A percentile compares a stretch with the other conserved stretches of the same genome.
Evolutionary conservation across 2,329 filamentous ascomycete species (phyloP).

Genomic region (Sporothrix phasma): DNA sequence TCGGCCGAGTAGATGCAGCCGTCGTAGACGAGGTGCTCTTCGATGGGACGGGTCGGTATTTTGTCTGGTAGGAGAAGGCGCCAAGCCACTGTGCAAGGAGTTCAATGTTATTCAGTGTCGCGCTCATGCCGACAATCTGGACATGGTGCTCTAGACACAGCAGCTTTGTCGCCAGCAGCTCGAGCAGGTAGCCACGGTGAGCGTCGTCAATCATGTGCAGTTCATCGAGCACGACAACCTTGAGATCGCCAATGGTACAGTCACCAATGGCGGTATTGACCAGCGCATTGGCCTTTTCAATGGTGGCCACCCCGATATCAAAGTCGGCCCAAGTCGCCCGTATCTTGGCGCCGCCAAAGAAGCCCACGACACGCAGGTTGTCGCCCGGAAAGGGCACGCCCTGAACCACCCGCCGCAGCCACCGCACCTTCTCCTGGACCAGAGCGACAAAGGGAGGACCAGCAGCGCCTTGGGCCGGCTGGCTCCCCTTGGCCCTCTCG

Average conservation of each 20-base stretch:
- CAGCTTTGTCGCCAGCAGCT: conserved; percentile 64
- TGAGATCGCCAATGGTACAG: conserved; percentile 52
- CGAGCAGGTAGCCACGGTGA: conserved; percentile 63
- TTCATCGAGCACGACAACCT: conserved; percentile 63
- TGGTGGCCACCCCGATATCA: conserved; percentile 69
- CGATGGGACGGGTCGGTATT: conserved; percentile 63
- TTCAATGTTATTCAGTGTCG: conserved; percentile 63
- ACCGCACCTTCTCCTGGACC: conserved; percentile 69
- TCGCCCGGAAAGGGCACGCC: conserved; percentile 41
- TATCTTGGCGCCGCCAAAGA: conserved; percentile 64
- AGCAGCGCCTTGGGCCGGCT: conserved; percentile 52
- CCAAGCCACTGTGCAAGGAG: conserved; percentile 60
- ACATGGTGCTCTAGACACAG: conserved; percentile 56
- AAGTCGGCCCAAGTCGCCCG: conserved; percentile 61
- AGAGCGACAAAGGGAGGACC: conserved; percentile 66
- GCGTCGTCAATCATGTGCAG: conserved; percentile 76
- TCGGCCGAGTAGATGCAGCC: conserved; percentile 55
- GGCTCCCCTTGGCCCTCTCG: not conserved
- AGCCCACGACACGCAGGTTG: conserved; percentile 56
- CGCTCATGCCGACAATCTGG: conserved; percentile 72
- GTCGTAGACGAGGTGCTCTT: conserved; percentile 65
- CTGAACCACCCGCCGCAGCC: conserved; percentile 58
- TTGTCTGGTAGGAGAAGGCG: conserved; percentile 62
- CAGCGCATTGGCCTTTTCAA: conserved; percentile 72
- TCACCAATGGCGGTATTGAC: conserved; percentile 66